Conservation (phyloP, 2,329 filamentous ascomycete species). For the Penicillium sp. region DNA sequence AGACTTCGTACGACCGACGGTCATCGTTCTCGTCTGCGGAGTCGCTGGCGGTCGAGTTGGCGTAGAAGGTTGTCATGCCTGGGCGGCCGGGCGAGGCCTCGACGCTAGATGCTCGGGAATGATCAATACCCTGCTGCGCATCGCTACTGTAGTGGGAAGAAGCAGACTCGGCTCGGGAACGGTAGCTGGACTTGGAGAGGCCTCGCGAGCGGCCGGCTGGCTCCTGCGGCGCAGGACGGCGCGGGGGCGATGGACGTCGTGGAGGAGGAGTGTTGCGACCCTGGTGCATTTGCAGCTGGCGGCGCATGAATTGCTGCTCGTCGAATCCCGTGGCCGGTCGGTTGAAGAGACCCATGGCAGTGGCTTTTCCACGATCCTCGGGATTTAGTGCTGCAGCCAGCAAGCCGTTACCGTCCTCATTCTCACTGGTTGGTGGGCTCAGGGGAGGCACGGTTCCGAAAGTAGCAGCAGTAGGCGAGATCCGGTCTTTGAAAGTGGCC, state of each 20-base stretch:
- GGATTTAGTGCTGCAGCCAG: constrained; percentile 68
- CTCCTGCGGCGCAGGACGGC: constrained; percentile 26
- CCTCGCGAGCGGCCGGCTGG: constrained; percentile 32
- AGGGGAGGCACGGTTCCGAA: constrained; percentile 56
- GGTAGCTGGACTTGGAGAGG: constrained; percentile 41
- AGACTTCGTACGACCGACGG: constrained; percentile 24
- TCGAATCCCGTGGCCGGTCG: constrained; percentile 77
- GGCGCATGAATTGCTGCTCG: constrained; percentile 79
- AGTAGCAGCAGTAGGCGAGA: constrained; percentile 32
- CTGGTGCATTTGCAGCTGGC: constrained; percentile 78
- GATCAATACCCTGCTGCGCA: constrained; percentile 27
- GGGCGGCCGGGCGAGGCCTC: constrained; percentile 33
- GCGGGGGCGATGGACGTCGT: constrained; percentile 33
- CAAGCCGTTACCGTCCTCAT: constrained; percentile 66
- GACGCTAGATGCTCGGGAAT: constrained; percentile 29
- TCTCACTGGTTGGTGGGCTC: constrained; percentile 72
- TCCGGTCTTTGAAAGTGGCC: constrained; percentile 31
- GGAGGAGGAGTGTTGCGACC: constrained; percentile 64
- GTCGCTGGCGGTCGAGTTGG: constrained; percentile 41
- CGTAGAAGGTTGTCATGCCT: constrained; percentile 37
- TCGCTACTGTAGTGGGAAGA: constrained; percentile 42
- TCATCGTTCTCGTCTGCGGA: constrained; percentile 41
- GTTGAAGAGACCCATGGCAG: constrained; percentile 70
- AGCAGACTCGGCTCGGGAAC: constrained; percentile 40
- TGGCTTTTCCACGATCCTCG: constrained; percentile 79